A percentile compares a stretch with the other conserved stretches of the same genome.
Conservation (phyloP, 305 asterid genomes). For the Fraxinus ornus region DNA sequence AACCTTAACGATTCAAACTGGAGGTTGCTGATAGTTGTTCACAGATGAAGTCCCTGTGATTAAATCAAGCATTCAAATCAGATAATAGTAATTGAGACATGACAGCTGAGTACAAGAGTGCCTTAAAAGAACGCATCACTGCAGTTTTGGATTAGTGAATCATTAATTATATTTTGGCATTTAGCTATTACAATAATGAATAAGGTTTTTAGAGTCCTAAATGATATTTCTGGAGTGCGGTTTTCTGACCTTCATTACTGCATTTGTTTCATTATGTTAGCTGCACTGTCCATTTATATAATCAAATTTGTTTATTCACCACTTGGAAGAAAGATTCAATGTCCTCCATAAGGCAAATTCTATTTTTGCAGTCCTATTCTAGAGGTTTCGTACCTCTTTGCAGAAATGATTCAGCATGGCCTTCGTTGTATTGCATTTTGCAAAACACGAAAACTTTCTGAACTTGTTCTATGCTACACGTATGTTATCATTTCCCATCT, state of each 20-base stretch:
- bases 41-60: not conserved
- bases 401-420: constrained; percentile 96
- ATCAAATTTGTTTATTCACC: constrained; percentile 15
- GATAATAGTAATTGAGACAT: not conserved
- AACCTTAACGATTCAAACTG: not conserved
- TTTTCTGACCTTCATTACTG: constrained; percentile 1
- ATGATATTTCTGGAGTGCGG: not conserved
- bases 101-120: not conserved
- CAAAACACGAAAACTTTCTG: constrained; percentile 95
- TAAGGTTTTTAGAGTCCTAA: not conserved
- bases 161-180: not conserved
- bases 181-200: not conserved
- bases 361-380: constrained; percentile 76
- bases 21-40: not conserved
- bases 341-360: constrained; percentile 13
- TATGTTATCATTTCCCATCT: constrained; percentile 39
- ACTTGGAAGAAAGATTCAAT: constrained; percentile 18
- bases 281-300: constrained; percentile 13
- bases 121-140: not conserved
- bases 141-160: not conserved
- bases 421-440: constrained; percentile 94
- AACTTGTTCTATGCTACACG: constrained; percentile 92
- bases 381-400: constrained; percentile 83
- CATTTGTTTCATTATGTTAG: constrained; percentile 19
- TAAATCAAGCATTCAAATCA: constrained; percentile 1